Percentiles rank a stretch among this genome's conserved stretches.
Evolutionary conservation across 2,329 filamentous ascomycete genomes (phyloP).

Genomic region (Cercospora sp.): DNA sequence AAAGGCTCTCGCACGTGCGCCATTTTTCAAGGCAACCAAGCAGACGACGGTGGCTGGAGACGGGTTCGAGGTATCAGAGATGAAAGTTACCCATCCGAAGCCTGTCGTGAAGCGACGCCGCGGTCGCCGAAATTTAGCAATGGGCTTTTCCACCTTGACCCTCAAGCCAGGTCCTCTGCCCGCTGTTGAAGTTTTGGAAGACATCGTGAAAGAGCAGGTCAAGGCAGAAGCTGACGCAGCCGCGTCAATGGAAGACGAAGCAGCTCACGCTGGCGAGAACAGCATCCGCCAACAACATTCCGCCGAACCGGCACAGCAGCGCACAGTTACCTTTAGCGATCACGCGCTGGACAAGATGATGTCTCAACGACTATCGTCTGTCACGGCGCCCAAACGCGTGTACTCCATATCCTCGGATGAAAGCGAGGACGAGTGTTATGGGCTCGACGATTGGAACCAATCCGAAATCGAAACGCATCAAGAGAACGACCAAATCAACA

Average conservation of each 20-base stretch:
- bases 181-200: constrained; percentile 28
- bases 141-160: constrained; percentile 23
- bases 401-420: constrained; percentile 28
- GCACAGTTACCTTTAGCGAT: constrained; percentile 27
- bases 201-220: background rate
- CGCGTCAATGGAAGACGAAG: background rate
- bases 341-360: constrained; percentile 23
- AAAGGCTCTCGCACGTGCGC: constrained; percentile 13
- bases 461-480: background rate
- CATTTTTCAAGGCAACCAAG: constrained; percentile 7
- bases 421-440: constrained; percentile 21
- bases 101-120: background rate
- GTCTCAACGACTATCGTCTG: constrained; percentile 29
- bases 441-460: constrained; percentile 11
- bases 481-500: background rate
- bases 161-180: constrained; percentile 31
- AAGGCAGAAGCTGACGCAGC: background rate
- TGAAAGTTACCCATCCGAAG: constrained; percentile 12
- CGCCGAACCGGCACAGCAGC: background rate
- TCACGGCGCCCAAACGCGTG: constrained; percentile 31
- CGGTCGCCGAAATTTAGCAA: constrained; percentile 8
- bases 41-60: constrained; percentile 19
- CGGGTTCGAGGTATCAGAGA: constrained; percentile 29
- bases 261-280: background rate
- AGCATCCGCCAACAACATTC: background rate